Evolutionary conservation across 2,329 filamentous ascomycete genomes (phyloP).

Genomic region (Bipolaris sorokiniana): DNA sequence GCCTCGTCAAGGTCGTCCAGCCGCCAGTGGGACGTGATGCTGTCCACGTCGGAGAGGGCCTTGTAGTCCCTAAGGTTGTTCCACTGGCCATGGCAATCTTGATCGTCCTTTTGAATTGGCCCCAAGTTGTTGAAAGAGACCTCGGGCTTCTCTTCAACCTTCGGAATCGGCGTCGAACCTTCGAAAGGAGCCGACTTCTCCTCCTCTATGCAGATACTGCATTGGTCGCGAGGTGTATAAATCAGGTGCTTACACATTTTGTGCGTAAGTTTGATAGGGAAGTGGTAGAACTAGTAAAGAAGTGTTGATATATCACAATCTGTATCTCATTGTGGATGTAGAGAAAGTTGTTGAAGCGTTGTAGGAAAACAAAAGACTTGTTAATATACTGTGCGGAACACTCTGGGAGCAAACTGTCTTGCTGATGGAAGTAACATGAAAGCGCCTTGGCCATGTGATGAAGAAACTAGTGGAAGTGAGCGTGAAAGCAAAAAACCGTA

Average conservation of each 20-base stretch:
- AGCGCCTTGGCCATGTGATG: too few species aligned
- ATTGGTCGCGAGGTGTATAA: constrained; percentile 1
- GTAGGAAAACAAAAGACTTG: too few species aligned
- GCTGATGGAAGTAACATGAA: too few species aligned
- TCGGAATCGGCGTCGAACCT: too few species aligned
- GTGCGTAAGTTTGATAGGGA: not conserved
- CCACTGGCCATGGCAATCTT: not conserved
- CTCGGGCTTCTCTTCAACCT: not conserved
- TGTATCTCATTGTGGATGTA: too few species aligned
- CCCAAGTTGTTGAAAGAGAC: too few species aligned
- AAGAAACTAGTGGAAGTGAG: too few species aligned
- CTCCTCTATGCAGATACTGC: not conserved
- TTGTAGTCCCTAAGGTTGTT: not conserved
- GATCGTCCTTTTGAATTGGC: not conserved
- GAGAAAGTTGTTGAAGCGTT: too few species aligned
- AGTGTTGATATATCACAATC: too few species aligned
- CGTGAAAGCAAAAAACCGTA: too few species aligned
- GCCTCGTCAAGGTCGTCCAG: not conserved
- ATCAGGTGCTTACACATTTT: constrained; percentile 17
- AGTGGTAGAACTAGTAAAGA: not conserved
- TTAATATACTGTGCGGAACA: too few species aligned
- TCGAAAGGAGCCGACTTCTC: not conserved
- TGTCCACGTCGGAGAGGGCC: constrained; percentile 10
- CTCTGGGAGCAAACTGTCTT: too few species aligned
- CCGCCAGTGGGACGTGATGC: constrained; percentile 1